Percentiles rank a stretch among this genome's conserved stretches.
Conservation (phyloP, 176 grass and related monocot genomes). For the Juncus inflexus region DNA sequence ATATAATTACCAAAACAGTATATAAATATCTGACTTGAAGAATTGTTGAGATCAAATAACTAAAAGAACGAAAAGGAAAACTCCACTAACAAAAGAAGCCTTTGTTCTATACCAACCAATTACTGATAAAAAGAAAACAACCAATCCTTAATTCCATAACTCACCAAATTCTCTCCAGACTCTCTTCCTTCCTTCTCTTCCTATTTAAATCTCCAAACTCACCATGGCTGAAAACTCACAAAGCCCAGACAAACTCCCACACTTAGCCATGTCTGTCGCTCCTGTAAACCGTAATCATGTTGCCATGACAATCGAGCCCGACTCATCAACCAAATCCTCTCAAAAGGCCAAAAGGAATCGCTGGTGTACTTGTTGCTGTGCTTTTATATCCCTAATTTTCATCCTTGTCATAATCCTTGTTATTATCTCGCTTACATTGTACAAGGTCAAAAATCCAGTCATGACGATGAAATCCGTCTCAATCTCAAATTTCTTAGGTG, state of each 20-base stretch:
- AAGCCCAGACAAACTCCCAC: constrained; percentile 1
- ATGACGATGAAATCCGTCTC: constrained; percentile 66
- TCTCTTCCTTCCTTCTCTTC: background rate
- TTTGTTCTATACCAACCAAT: constrained; percentile 3
- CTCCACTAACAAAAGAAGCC: constrained; percentile 12
- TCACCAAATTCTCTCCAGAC: constrained; percentile 6
- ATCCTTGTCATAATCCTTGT: constrained; percentile 44
- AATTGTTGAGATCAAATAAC: background rate
- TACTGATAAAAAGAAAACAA: constrained; percentile 4
- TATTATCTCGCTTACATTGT: constrained; percentile 50
- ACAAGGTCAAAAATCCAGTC: constrained; percentile 57
- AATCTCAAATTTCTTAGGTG: constrained; percentile 25
- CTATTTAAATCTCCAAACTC: constrained; percentile 11
- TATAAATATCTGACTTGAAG: too few species aligned
- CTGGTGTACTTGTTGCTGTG: constrained; percentile 48
- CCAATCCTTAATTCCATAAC: background rate
- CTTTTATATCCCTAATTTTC: constrained; percentile 37
- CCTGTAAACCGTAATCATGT: background rate
- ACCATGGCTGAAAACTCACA: constrained; percentile 19
- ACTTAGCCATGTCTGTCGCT: constrained; percentile 11
- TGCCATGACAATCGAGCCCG: background rate
- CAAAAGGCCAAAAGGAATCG: constrained; percentile 19
- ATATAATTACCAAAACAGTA: too few species aligned
- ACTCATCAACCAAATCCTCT: background rate
- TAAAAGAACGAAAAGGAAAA: background rate